Base-by-base conservation (phyloP, 176 grass and related monocot species). In the Eremochloa ophiuroides region DNA sequence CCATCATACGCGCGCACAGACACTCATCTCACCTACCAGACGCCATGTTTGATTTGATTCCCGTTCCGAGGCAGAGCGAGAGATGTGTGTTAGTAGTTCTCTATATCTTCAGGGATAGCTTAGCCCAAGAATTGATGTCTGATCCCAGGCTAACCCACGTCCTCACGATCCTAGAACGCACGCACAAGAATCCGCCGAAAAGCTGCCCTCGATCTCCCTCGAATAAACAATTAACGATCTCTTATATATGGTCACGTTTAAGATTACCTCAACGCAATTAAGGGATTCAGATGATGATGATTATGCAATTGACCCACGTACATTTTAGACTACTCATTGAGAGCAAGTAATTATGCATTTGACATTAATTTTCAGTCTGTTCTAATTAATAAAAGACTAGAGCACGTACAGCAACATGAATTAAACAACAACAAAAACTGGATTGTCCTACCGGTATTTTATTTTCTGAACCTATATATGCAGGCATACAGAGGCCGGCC, bases 41-140 rank as follows among this genome's bases (percentile, higher is more conserved):
- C 77, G 83, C 5, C 83, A 31, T 85, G 66, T n/a, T 78, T 73
- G 88, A 89, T 89, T 78, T 89, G 16, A 86, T 89, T 89, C 83
- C 61, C 14, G 0, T 67, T 81, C 46, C 72, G 29, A 60, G 73
- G 73, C 34, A 14, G 82, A 16, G 27, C 65, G 60, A 16, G 27
- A 71, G 60, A 39, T 29, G 63, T 22, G 15, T 29, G 53, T 25
- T 51, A 51, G 48, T 51, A 51, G 7, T 11, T 39, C 27, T 48
- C 27, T 28, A n/a, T 47, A 56, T 23, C 22, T 23, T 56, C 51
- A 23, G 53, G 34, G 80, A 28, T 37, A n/a, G 26, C 33, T 59
- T 59, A 59, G 8, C n/a, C 8, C 23, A 25, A 23, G 17, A 72
- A 64, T 82, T 34, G 1, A 73, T 73, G 78, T 78, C 78, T 85